Percentiles rank a stretch among this genome's conserved stretches.
phyloP scores from a whole-genome alignment of 108 stramenopile species.

The Schizochytrium sp. region DNA sequence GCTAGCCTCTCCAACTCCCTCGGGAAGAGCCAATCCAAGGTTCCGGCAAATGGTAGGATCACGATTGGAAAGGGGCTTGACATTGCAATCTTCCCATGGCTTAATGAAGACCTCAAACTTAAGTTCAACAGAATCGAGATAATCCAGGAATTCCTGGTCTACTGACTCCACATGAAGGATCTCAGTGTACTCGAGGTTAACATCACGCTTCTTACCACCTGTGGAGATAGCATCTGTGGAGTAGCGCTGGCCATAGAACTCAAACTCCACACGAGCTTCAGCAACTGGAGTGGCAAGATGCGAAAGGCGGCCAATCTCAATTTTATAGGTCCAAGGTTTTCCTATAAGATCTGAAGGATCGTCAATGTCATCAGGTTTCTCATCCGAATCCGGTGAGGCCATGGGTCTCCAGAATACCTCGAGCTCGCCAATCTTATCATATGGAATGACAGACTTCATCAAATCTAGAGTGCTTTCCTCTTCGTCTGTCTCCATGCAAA shows the following conservation, averaged over 20 bases:
- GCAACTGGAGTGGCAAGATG: conserved; percentile 64
- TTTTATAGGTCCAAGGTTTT: conserved; percentile 76
- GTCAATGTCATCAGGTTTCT: conserved; percentile 72
- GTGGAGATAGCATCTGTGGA: conserved; percentile 64
- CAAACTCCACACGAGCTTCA: conserved; percentile 63
- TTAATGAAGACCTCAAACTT: conserved; percentile 61
- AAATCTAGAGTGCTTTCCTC: conserved; percentile 74
- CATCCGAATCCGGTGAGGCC: conserved; percentile 65
- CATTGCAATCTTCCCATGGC: conserved; percentile 56
- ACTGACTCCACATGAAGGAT: conserved; percentile 64
- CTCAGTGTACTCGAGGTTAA: conserved; percentile 63
- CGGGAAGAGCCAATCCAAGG: conserved; percentile 35
- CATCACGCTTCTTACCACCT: conserved; percentile 55
- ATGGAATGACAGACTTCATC: conserved; percentile 74
- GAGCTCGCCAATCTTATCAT: conserved; percentile 74
- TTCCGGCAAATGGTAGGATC: conserved; percentile 17
- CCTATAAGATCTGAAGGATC: conserved; percentile 74
- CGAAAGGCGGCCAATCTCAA: conserved; percentile 60
- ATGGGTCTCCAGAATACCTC: conserved; percentile 72
- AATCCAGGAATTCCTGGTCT: conserved; percentile 67
- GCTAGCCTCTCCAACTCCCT: neutral
- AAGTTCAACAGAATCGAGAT: conserved; percentile 31
- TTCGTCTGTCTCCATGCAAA: conserved; percentile 73
- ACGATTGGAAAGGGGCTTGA: conserved; percentile 2
- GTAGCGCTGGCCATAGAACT: conserved; percentile 66